phyloP scores from a whole-genome alignment of 257 asterid genomes.

The Dorcoceras hygrometricum region DNA sequence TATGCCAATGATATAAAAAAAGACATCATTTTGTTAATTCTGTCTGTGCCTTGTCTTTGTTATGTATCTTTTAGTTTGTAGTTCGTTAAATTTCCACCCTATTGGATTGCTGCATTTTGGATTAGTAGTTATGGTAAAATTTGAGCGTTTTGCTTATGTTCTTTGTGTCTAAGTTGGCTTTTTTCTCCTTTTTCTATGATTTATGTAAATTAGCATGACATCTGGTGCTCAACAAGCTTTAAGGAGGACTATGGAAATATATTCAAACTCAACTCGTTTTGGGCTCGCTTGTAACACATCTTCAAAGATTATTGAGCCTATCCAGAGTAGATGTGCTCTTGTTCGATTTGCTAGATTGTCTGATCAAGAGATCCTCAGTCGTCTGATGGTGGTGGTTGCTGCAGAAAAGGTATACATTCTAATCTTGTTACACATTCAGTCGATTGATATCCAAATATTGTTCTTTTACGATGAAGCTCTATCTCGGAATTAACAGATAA shows the following conservation, averaged over 20 bases:
- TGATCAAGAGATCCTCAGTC: slow-evolving; percentile 95
- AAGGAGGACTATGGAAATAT: slow-evolving; percentile 98
- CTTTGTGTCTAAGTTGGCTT: not conserved
- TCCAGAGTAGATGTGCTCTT: slow-evolving; percentile 96
- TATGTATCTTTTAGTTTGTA: not conserved
- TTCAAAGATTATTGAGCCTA: slow-evolving; percentile 88
- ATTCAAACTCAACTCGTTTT: slow-evolving; percentile 91
- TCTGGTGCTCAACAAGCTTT: slow-evolving; percentile 99
- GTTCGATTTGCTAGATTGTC: slow-evolving; percentile 87
- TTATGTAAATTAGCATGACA: slow-evolving; percentile 71
- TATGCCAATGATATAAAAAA: slow-evolving; percentile 4
- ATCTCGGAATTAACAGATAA: not conserved
- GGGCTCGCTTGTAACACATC: slow-evolving; percentile 97
- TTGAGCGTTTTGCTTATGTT: slow-evolving; percentile 15
- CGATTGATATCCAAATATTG: not conserved
- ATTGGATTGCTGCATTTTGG: slow-evolving; percentile 16
- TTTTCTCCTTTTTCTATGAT: slow-evolving; percentile 23
- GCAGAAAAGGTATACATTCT: slow-evolving; percentile 70
- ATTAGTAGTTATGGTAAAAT: slow-evolving; percentile 1
- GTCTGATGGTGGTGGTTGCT: slow-evolving; percentile 84
- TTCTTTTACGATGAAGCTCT: too few species aligned
- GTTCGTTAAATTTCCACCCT: not conserved
- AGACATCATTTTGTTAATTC: not conserved
- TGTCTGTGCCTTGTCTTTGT: not conserved
- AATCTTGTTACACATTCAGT: not conserved